Base-by-base conservation (phyloP, 225 moss, liverwort and hornwort genomes). In the Pseudoscleropodium purum region DNA sequence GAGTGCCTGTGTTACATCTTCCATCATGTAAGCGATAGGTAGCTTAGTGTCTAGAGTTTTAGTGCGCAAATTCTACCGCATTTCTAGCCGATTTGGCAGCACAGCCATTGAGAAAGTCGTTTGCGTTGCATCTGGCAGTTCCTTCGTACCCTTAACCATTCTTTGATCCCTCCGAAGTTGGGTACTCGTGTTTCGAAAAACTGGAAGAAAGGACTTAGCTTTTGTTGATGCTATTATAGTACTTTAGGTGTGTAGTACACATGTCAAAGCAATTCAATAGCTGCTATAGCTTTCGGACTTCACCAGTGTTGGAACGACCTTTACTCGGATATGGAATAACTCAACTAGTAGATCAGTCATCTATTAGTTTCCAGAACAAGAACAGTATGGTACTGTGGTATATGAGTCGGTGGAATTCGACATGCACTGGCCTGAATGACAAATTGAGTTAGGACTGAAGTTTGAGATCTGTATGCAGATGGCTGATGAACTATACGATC, bases 1-100 rank as follows among this genome's bases (percentile, higher is more conserved):
- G 99, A 99, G 92, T 99, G 99, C 79, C 92, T 99, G 39, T 99
- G 99, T 90, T 99, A 99, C 89, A 97, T 99, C 67, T 99, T 97
- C 84, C 99, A 99, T 90, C 95, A 99, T 93, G 98, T 97, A 92
- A 90, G 95, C 90, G 80, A 41, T 36, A 41, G 17, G 85, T 60
- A 39, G 19, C 77, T 63, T 62, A 77, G 17, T 86, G 49, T 69
- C 37, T 49, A 70, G 45, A 56, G 18, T 37, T 47, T 79, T 68
- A 36, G 64, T 82, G 64, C 49, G n/a, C 70, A 70, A 60, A 81
- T 85, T 81, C 29, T 66, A 79, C 64, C 30, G 39, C 83, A 79
- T 54, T 75, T 73, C 7, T 79, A 59, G 64, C 76, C 49, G 73
- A n/a, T 85, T 81, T 62, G 76, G n/a, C 33, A 45, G 69, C 81